These are phyloP conservation scores for Cupressus sempervirens DNA, from an alignment of 75 land plant species.

Conservation along the genomic window DNA sequence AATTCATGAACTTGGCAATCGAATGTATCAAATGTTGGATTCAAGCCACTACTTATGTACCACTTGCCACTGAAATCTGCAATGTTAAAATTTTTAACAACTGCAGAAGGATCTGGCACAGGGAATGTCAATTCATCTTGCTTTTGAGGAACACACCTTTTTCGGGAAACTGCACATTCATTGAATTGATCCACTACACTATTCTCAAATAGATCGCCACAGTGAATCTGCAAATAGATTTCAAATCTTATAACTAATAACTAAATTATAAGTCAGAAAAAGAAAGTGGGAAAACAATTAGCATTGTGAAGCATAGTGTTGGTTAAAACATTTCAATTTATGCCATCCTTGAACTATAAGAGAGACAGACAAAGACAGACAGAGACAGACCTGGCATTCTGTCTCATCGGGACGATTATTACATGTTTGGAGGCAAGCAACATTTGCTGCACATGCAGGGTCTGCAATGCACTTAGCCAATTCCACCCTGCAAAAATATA, in stretches of 20 bases:
- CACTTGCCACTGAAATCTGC: constrained; percentile 88
- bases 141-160: constrained; percentile 91
- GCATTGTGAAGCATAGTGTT: background rate
- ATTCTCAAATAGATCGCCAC: constrained; percentile 95
- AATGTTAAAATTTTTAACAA: constrained; percentile 72
- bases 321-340: background rate
- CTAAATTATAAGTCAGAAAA: background rate
- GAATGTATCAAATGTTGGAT: constrained; percentile 88
- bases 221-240: constrained; percentile 65
- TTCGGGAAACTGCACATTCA: constrained; percentile 91
- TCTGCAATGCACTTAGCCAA: constrained; percentile 79
- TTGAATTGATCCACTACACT: constrained; percentile 90
- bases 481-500: background rate
- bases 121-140: constrained; percentile 75
- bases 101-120: constrained; percentile 60
- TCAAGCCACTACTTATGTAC: constrained; percentile 89
- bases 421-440: constrained; percentile 95
- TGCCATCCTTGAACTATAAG: background rate
- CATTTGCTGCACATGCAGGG: constrained; percentile 90
- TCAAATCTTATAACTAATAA: background rate
- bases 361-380: background rate
- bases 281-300: background rate
- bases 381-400: constrained; percentile 79
- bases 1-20: constrained; percentile 96
- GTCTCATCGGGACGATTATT: constrained; percentile 95